Evolutionary conservation across 2,329 filamentous ascomycete genomes (phyloP).

Genomic region (Verruconis gallopava): DNA sequence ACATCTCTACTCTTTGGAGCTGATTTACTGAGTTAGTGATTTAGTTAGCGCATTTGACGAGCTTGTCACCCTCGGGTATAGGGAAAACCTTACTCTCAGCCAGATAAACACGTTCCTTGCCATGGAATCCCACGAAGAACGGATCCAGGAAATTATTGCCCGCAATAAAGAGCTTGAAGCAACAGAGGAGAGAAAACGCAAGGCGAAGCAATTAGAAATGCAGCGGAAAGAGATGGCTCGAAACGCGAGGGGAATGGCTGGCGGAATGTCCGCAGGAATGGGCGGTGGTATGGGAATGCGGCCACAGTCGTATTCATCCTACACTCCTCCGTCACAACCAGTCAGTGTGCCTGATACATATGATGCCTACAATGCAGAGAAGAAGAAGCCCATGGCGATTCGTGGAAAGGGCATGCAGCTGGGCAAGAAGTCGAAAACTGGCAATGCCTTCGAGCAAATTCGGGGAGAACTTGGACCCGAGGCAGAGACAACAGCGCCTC

Average conservation of each 20-base stretch:
- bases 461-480: constrained; percentile 83
- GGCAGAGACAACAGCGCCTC: constrained; percentile 57
- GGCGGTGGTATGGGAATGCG: constrained; percentile 45
- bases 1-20: neutral
- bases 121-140: constrained; percentile 98
- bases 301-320: constrained; percentile 75
- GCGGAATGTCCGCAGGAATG: constrained; percentile 10
- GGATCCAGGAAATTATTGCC: constrained; percentile 96
- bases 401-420: constrained; percentile 98
- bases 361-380: constrained; percentile 91
- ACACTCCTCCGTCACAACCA: constrained; percentile 66
- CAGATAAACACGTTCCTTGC: constrained; percentile 99
- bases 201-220: constrained; percentile 97
- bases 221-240: constrained; percentile 93
- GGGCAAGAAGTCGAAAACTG: constrained; percentile 96
- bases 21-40: neutral
- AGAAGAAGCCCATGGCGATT: constrained; percentile 61
- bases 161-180: constrained; percentile 98
- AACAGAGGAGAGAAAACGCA: constrained; percentile 93
- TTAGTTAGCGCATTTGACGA: constrained; percentile 87
- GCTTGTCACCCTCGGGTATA: constrained; percentile 85
- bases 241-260: constrained; percentile 41
- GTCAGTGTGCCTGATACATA: constrained; percentile 68
- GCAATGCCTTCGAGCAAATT: constrained; percentile 93
- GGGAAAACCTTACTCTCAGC: constrained; percentile 88